Percentiles rank a stretch among this genome's conserved stretches.
phyloP scores from a whole-genome alignment of 2,329 filamentous ascomycete genomes.

The Hymenoscyphus repandus region DNA sequence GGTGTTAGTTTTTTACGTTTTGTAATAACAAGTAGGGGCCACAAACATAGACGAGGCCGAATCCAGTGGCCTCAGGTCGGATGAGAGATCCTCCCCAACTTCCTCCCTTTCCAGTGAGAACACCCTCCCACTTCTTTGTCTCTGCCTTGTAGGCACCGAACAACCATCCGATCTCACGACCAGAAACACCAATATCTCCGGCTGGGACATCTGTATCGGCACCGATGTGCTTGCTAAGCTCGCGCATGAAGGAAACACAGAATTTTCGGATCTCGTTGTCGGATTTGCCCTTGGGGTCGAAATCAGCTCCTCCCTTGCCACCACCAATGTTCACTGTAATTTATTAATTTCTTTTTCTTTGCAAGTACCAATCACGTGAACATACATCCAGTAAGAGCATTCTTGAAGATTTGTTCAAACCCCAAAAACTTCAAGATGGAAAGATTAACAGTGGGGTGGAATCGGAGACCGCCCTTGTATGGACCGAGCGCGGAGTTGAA shows the following conservation, averaged over 20 bases:
- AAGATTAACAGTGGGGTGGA: slow-evolving; percentile 84
- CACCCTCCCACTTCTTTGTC: slow-evolving; percentile 89
- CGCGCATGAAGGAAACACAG: slow-evolving; percentile 93
- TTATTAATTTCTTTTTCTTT: slow-evolving; percentile 8
- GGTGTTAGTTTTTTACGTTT: background rate
- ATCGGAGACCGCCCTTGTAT: slow-evolving; percentile 95
- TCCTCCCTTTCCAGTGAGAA: slow-evolving; percentile 92
- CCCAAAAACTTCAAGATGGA: slow-evolving; percentile 92
- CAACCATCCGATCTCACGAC: slow-evolving; percentile 88
- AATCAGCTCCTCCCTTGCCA: slow-evolving; percentile 96
- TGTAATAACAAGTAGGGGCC: background rate
- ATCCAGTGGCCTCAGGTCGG: slow-evolving; percentile 93
- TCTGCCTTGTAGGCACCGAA: slow-evolving; percentile 90
- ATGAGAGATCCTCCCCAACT: slow-evolving; percentile 92
- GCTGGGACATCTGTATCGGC: slow-evolving; percentile 94
- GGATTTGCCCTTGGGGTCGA: slow-evolving; percentile 97
- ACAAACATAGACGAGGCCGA: slow-evolving; percentile 82
- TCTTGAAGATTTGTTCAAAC: slow-evolving; percentile 99
- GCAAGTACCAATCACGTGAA: slow-evolving; percentile 26
- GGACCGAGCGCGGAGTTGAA: slow-evolving; percentile 97
- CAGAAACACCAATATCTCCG: slow-evolving; percentile 91
- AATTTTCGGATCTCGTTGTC: slow-evolving; percentile 97
- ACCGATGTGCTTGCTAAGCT: slow-evolving; percentile 93
- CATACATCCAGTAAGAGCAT: slow-evolving; percentile 90
- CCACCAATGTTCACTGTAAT: slow-evolving; percentile 81